Evolutionary conservation across 306 rosid genomes (phyloP).

Genomic region (Heteromeles arbutifolia): DNA sequence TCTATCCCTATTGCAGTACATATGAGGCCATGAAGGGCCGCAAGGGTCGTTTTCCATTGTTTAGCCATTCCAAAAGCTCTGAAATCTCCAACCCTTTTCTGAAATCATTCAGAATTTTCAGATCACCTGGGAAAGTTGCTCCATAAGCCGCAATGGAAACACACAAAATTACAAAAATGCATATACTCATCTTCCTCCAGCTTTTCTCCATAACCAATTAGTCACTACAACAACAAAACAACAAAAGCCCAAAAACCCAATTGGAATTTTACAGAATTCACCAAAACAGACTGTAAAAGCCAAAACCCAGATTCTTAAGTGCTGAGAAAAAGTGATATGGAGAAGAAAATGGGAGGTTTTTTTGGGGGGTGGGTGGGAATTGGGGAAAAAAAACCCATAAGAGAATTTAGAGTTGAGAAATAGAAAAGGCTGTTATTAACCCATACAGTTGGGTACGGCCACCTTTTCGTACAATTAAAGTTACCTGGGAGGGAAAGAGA

Average conservation of each 20-base stretch:
- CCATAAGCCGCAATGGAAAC: constrained; percentile 26
- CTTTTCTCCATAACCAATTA: constrained; percentile 27
- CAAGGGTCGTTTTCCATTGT: constrained; percentile 59
- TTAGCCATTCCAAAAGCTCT: constrained; percentile 70
- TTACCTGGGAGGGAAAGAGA: no score
- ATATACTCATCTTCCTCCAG: constrained; percentile 12
- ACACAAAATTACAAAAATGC: constrained; percentile 24
- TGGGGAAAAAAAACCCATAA: constrained; percentile 10
- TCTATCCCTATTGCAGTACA: constrained; percentile 54
- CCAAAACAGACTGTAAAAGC: constrained; percentile 4
- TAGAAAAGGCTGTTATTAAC: neutral
- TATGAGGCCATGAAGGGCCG: constrained; percentile 74
- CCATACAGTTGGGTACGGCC: no score
- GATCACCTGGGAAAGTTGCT: constrained; percentile 55
- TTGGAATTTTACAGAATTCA: neutral
- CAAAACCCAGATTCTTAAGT: constrained; percentile 14
- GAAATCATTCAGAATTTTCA: constrained; percentile 60
- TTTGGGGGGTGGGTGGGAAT: neutral
- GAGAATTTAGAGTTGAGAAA: constrained; percentile 9
- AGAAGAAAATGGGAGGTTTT: neutral
- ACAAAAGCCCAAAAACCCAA: constrained; percentile 3
- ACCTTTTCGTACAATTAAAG: no score
- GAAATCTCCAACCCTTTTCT: constrained; percentile 62
- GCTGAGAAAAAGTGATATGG: neutral
- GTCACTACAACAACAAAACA: neutral